These are phyloP conservation scores for Hypoxylon sp. DNA, from an alignment of 2,329 filamentous ascomycete species.

Conservation along the genomic window DNA sequence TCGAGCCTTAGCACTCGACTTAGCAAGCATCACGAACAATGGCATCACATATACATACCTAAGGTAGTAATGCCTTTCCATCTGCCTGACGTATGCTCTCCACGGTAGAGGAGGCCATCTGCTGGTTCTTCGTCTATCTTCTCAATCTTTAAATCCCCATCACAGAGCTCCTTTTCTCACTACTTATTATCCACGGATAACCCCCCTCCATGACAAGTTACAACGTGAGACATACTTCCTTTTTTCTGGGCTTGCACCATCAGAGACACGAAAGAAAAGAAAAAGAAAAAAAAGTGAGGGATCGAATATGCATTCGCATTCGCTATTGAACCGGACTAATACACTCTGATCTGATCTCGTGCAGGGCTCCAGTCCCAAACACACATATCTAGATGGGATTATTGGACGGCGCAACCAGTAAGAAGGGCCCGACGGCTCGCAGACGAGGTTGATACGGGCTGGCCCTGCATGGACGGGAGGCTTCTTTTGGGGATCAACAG, in stretches of 20 bases:
- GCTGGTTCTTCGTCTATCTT: neutral
- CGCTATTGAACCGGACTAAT: constrained; percentile 6
- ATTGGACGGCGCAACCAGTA: constrained; percentile 25
- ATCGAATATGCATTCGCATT: constrained; percentile 21
- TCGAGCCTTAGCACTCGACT: too few relatives aligned
- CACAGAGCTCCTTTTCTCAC: neutral
- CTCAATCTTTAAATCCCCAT: neutral
- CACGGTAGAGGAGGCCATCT: too few relatives aligned
- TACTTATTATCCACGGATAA: constrained; percentile 10
- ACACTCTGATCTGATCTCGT: constrained; percentile 34
- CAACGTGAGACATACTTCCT: constrained; percentile 21
- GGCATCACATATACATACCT: too few relatives aligned
- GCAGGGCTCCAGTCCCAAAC: constrained; percentile 25
- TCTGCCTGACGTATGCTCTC: too few relatives aligned
- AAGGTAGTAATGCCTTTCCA: too few relatives aligned
- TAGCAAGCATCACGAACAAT: too few relatives aligned
- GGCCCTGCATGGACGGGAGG: constrained; percentile 28
- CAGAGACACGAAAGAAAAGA: neutral
- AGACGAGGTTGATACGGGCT: constrained; percentile 22
- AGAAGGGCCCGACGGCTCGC: constrained; percentile 4
- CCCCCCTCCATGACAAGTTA: constrained; percentile 16
- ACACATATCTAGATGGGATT: constrained; percentile 9
- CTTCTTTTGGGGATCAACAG: constrained; percentile 19
- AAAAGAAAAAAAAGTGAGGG: constrained; percentile 33
- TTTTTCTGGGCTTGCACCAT: constrained; percentile 13